These are phyloP conservation scores for Claviceps sp. DNA, from an alignment of 2,329 filamentous ascomycete species.

Conservation along the genomic window DNA sequence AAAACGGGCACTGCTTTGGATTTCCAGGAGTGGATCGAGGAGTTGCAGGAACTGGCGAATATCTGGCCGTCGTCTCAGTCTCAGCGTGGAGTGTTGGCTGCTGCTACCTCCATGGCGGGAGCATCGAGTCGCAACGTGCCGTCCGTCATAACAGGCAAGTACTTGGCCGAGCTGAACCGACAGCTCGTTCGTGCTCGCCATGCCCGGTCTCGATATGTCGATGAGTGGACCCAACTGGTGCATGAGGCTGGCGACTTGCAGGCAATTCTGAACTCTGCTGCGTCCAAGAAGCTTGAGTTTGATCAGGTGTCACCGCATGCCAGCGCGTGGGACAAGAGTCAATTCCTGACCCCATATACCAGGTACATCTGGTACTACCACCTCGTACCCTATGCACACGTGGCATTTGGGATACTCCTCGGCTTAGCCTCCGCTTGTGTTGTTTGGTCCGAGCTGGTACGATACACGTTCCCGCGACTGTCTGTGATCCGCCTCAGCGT, in stretches of 20 bases:
- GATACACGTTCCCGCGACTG: slow-evolving; percentile 61
- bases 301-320: slow-evolving; percentile 42
- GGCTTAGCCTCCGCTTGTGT: slow-evolving; percentile 67
- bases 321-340: slow-evolving; percentile 38
- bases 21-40: slow-evolving; percentile 92
- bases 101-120: slow-evolving; percentile 16
- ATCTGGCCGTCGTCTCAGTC: slow-evolving; percentile 46
- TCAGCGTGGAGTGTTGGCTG: slow-evolving; percentile 28
- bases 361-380: slow-evolving; percentile 68
- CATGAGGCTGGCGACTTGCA: slow-evolving; percentile 63
- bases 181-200: slow-evolving; percentile 72
- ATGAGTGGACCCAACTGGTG: slow-evolving; percentile 75
- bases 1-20: slow-evolving; percentile 65
- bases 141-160: slow-evolving; percentile 81
- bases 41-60: slow-evolving; percentile 66
- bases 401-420: slow-evolving; percentile 53
- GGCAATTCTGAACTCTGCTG: slow-evolving; percentile 68
- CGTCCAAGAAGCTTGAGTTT: slow-evolving; percentile 70
- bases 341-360: slow-evolving; percentile 63
- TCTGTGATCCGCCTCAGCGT: slow-evolving; percentile 57
- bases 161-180: slow-evolving; percentile 78
- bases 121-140: slow-evolving; percentile 44
- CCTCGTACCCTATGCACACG: slow-evolving; percentile 53
- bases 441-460: slow-evolving; percentile 88
- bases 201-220: slow-evolving; percentile 65